Percentiles rank a stretch among this genome's conserved stretches.
Conservation (phyloP, 306 rosid species). For the Sindora glabra region DNA sequence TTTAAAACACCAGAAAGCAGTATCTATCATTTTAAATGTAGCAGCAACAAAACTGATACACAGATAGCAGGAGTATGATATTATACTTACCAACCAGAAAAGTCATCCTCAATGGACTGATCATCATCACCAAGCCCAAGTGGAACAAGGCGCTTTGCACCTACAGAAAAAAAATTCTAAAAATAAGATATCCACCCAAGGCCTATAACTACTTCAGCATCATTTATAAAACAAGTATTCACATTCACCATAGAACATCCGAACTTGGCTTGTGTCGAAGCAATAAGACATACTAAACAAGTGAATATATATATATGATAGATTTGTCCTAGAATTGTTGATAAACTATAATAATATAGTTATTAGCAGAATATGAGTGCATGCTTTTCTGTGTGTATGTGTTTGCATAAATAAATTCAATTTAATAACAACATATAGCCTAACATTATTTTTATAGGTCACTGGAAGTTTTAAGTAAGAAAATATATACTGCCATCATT, state of each 20-base stretch:
- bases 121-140: conserved; percentile 85
- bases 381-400: not conserved
- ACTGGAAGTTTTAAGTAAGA: not conserved
- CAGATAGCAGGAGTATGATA: not conserved
- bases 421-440: not conserved
- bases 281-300: no score
- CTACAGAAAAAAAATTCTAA: conserved; percentile 25
- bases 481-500: not conserved
- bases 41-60: not conserved
- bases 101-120: conserved; percentile 86
- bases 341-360: not conserved
- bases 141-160: conserved; percentile 66
- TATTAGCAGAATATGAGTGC: not conserved
- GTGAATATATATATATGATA: not conserved
- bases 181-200: conserved; percentile 4
- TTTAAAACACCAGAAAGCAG: conserved; percentile 14
- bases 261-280: no score
- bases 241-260: no score
- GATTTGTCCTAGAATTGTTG: not conserved
- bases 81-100: conserved; percentile 59
- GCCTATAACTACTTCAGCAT: not conserved
- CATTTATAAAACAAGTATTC: not conserved
- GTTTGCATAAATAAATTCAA: not conserved
- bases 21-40: not conserved
- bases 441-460: not conserved